Evolutionary conservation across 2,329 filamentous ascomycete species (phyloP).

Genomic region (Diaporthe humulicola): DNA sequence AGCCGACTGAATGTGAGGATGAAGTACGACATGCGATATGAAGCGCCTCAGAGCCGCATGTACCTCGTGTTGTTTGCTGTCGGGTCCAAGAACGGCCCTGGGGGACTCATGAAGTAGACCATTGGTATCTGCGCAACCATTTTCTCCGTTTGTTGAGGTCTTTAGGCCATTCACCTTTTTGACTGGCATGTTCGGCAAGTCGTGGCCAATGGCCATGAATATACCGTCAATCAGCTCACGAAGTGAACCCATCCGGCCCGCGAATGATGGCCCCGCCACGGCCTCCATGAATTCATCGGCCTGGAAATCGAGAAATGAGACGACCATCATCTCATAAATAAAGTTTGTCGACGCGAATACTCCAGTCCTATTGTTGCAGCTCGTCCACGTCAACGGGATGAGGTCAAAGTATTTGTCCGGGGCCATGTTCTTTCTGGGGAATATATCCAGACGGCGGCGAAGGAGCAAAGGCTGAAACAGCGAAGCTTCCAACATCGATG

Average conservation of each 20-base stretch:
- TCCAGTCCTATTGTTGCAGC: neutral
- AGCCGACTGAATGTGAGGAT: neutral
- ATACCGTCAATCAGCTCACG: neutral
- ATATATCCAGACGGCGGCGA: neutral
- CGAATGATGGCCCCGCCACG: neutral
- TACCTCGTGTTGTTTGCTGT: too few relatives aligned
- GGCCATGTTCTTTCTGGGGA: neutral
- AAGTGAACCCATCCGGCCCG: neutral
- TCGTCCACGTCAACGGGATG: slow-evolving; percentile 1
- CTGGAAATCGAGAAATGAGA: neutral
- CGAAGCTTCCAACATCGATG: neutral
- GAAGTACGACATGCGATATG: neutral
- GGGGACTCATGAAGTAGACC: too few relatives aligned
- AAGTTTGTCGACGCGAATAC: neutral
- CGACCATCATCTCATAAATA: neutral
- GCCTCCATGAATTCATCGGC: slow-evolving; percentile 17
- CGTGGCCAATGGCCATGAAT: too few relatives aligned
- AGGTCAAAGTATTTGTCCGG: neutral
- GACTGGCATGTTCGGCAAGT: too few relatives aligned
- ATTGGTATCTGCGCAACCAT: too few relatives aligned
- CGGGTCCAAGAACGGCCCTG: too few relatives aligned
- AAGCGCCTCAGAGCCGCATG: neutral
- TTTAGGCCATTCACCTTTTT: too few relatives aligned
- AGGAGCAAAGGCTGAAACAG: neutral
- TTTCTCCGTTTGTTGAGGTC: too few relatives aligned